Base-by-base conservation (phyloP, 805 yeast species). In the Zygoascus ofunaensis region DNA sequence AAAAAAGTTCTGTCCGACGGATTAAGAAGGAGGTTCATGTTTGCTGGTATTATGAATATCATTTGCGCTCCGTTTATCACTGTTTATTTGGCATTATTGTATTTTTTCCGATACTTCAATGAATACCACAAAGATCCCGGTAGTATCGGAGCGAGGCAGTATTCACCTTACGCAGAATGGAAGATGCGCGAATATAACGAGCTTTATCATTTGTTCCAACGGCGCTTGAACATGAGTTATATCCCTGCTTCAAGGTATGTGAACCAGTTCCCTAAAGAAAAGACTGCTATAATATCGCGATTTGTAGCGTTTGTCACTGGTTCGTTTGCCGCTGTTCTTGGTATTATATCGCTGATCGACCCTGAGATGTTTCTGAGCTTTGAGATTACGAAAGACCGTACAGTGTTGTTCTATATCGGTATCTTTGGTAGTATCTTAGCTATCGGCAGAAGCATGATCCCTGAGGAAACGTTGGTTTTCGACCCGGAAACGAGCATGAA, bases 111-210 rank as follows among this genome's bases (percentile, higher is more conserved):
- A 37, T 87, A 92, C 60, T 92, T 92, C 63, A 89, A 89, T 60
- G 97, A 90, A 62, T 87, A 84, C 60, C 84, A 85, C 58, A 77
- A 84, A 36, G 83, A 90, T 44, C 98, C 98, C 0, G 78, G 87
- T 1, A 70, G 87, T 8, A 70, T 92, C 44, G 82, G 87, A 4
- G 72, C 87, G 2, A 69, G 98, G 39, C 94, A 87, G 54, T 92
- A 87, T 58, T 86, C 97, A 0, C 96, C 97, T 0, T 77, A 76
- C 63, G 97, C 97, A 0, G 89, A 84, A 55, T 92, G 97, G 97
- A 86, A 82, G 59, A 74, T 92, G 56, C 70, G 99, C 45, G 99
- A 92, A 56, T 86, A 83, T 59, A 92, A 92, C 62, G 99, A 92
- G 59, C 70, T 92, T 5, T 86, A 86, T 37, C 98, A 92, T 62